Conservation (phyloP, 2,329 filamentous ascomycete genomes). For the Cadophora malorum region DNA sequence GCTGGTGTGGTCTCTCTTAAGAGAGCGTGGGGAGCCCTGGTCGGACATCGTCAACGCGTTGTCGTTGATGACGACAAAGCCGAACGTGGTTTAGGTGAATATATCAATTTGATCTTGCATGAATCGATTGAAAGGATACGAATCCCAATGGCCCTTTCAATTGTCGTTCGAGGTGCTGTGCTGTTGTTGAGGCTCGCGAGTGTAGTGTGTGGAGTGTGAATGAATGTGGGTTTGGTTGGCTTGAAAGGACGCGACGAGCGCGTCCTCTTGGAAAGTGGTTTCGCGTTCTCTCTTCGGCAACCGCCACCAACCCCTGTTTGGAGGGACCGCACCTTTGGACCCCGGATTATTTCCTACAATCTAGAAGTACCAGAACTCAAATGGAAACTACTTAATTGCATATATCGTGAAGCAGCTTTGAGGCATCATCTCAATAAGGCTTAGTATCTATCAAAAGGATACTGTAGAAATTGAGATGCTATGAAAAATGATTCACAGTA, state of each 20-base stretch:
- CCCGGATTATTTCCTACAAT: neutral
- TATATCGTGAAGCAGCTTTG: no score
- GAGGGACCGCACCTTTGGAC: neutral
- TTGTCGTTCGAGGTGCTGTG: neutral
- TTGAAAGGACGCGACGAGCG: conserved; percentile 17
- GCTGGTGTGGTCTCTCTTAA: conserved; percentile 34
- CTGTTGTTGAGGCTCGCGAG: conserved; percentile 27
- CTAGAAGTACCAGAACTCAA: no score
- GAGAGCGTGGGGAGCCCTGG: conserved; percentile 22
- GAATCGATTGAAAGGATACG: neutral
- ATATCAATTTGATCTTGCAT: neutral
- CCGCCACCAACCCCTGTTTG: neutral
- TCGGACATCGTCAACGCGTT: conserved; percentile 25
- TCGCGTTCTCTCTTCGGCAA: conserved; percentile 11
- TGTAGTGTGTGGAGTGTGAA: conserved; percentile 6
- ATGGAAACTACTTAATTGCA: no score
- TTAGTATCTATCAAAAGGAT: no score
- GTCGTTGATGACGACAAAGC: conserved; percentile 4
- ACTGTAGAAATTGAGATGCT: no score
- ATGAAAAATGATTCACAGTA: no score
- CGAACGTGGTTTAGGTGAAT: neutral
- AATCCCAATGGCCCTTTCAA: neutral
- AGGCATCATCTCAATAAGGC: no score
- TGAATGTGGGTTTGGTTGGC: neutral
- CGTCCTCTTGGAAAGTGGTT: conserved; percentile 9